These are phyloP conservation scores for Phoenix roebelenii DNA, from an alignment of 176 grass and related monocot species.

Conservation along the genomic window DNA sequence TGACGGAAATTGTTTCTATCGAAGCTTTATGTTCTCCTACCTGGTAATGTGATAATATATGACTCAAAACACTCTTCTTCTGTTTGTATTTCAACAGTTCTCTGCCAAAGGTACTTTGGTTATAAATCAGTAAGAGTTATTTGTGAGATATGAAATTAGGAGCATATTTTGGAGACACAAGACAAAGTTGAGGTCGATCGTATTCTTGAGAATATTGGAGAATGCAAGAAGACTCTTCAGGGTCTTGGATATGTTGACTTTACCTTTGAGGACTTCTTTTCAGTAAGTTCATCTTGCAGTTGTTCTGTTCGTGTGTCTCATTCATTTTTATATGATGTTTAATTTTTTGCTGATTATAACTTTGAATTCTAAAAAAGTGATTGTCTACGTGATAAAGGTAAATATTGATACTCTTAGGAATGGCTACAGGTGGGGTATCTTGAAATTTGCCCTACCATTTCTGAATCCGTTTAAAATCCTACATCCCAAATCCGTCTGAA, in stretches of 20 bases:
- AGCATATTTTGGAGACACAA: conserved; percentile 88
- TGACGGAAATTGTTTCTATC: conserved; percentile 98
- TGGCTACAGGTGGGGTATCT: no score
- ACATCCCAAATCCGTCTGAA: no score
- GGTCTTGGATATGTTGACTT: conserved; percentile 87
- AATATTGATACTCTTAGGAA: no score
- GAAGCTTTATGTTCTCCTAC: conserved; percentile 99
- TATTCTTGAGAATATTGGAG: conserved; percentile 62
- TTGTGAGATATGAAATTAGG: conserved; percentile 38
- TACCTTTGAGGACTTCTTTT: conserved; percentile 95
- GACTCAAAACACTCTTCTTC: no score
- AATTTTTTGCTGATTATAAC: no score
- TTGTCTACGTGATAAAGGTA: no score
- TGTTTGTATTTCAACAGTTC: no score
- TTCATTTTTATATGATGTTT: no score
- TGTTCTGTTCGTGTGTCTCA: no score
- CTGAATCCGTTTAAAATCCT: no score
- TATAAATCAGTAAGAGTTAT: conserved; percentile 10
- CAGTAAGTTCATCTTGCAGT: conserved; percentile 37
- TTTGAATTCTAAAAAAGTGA: no score
- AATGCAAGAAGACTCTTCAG: conserved; percentile 53
- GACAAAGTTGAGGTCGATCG: conserved; percentile 76
- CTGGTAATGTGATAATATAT: conserved; percentile 34
- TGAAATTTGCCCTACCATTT: no score
- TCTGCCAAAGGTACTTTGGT: background rate